Conservation (phyloP, 2,329 filamentous ascomycete genomes). For the Colletotrichum sp. region DNA sequence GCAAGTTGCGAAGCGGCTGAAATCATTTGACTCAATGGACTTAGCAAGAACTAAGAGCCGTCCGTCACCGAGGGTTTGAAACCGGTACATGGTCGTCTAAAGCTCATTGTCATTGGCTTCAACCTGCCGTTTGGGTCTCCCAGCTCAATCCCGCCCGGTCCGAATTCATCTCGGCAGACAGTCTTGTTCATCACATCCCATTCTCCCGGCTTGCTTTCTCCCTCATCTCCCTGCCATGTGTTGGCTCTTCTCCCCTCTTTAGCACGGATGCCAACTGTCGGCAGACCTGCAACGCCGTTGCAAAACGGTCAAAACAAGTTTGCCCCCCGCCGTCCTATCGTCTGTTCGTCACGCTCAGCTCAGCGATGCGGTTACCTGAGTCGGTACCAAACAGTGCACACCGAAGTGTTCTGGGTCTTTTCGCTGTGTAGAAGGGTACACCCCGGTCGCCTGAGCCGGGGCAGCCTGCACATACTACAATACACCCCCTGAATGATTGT, state of each 20-base stretch:
- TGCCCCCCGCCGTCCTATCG: neutral
- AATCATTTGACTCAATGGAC: neutral
- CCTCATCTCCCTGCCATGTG: neutral
- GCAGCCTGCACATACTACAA: neutral
- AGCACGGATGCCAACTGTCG: neutral
- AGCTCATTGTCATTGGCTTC: neutral
- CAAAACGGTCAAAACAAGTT: neutral
- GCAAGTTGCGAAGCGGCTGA: neutral
- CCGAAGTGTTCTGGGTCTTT: neutral
- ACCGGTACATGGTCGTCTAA: neutral
- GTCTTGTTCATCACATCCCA: neutral
- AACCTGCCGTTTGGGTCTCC: neutral
- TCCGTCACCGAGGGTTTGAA: neutral
- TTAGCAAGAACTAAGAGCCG: neutral
- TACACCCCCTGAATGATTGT: too few relatives aligned
- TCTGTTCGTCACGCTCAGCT: neutral
- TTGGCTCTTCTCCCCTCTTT: neutral
- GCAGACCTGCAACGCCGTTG: neutral
- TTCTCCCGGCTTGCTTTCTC: neutral
- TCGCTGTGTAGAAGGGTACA: neutral
- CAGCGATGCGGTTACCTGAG: neutral
- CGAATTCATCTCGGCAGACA: neutral
- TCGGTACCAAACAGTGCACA: neutral
- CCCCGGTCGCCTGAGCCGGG: neutral
- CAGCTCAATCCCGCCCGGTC: neutral